These are phyloP conservation scores for Pyrus hybrid DNA, from an alignment of 331 rosid species.

Conservation along the genomic window DNA sequence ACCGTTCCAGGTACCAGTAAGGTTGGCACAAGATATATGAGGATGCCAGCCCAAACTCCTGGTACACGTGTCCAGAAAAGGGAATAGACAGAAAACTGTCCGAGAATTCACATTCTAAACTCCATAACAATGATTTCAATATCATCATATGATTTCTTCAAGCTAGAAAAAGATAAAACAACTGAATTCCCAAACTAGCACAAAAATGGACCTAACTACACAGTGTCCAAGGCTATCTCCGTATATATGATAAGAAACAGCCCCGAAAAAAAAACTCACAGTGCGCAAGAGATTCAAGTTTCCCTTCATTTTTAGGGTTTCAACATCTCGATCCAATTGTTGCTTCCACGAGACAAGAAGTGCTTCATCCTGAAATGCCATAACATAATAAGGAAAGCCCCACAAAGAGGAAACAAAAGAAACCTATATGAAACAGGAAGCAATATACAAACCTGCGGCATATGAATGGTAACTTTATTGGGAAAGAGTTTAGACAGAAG, in stretches of 20 bases:
- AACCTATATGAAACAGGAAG: constrained; percentile 1
- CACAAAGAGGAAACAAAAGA: background rate
- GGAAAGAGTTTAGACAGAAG: constrained; percentile 93
- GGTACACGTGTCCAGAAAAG: background rate
- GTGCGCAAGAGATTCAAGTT: constrained; percentile 62
- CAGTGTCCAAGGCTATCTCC: background rate
- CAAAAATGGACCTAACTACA: background rate
- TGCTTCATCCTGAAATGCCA: constrained; percentile 60
- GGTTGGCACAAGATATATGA: background rate
- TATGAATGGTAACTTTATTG: constrained; percentile 81
- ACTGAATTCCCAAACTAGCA: background rate
- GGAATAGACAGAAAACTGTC: background rate
- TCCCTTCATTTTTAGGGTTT: constrained; percentile 93
- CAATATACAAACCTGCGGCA: constrained; percentile 84
- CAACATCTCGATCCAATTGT: constrained; percentile 78
- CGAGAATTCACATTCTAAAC: background rate
- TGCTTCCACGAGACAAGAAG: constrained; percentile 94
- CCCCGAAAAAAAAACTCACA: constrained; percentile 28
- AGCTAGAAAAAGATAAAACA: background rate
- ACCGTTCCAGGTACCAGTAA: background rate
- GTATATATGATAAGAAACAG: background rate
- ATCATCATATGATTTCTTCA: background rate
- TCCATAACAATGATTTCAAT: background rate
- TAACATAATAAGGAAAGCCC: background rate
- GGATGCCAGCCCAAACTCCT: background rate